These are phyloP conservation scores for Ogataea nitratoaversa DNA, from an alignment of 805 yeast genomes.

Conservation along the genomic window DNA sequence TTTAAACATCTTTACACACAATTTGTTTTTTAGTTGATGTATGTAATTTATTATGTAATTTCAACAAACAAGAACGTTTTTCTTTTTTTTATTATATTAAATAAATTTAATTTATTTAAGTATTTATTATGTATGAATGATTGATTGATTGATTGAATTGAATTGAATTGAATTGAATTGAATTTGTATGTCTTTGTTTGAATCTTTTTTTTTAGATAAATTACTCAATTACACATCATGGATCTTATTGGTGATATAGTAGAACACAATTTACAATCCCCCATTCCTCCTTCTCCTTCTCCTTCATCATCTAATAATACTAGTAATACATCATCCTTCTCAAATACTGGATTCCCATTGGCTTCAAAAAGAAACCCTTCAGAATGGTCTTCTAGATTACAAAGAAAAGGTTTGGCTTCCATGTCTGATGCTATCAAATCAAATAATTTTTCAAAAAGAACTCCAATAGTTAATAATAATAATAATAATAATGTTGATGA, in stretches of 20 bases:
- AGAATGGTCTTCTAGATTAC: conserved; percentile 45
- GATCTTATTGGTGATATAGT: conserved; percentile 70
- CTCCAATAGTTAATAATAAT: too few species aligned
- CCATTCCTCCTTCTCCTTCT: conserved; percentile 21
- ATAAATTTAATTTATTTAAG: too few species aligned
- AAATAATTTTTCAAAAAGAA: too few species aligned
- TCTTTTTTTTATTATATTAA: too few species aligned
- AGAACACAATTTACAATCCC: conserved; percentile 49
- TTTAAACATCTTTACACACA: too few species aligned
- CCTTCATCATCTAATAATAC: conserved; percentile 2
- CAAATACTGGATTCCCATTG: conserved; percentile 34
- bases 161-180: neutral
- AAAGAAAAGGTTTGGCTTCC: conserved; percentile 30
- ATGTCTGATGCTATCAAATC: conserved; percentile 21
- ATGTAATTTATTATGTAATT: too few species aligned
- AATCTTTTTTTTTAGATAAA: neutral
- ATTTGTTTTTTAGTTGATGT: too few species aligned
- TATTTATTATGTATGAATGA: neutral
- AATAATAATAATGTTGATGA: too few species aligned
- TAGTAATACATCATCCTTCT: neutral
- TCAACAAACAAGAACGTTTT: too few species aligned
- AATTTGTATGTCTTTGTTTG: neutral
- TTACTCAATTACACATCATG: conserved; percentile 34
- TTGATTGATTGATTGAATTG: neutral
- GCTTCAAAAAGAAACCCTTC: conserved; percentile 37